Percentiles rank a stretch among this genome's conserved stretches.
Evolutionary conservation across 129 eudicot genomes (phyloP).

Genomic region (Sambucus nigra): DNA sequence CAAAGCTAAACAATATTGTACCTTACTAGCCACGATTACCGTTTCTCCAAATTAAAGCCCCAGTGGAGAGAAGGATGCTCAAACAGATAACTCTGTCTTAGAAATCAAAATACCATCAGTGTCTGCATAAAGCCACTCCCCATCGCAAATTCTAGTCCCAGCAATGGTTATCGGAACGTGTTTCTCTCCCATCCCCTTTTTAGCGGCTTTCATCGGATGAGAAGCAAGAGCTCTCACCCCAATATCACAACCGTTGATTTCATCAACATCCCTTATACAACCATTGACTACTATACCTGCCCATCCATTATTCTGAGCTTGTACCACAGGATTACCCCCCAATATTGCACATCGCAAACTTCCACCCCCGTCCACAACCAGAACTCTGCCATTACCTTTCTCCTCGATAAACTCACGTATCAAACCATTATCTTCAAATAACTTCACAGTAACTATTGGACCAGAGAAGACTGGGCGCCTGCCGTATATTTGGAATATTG

Average conservation of each 20-base stretch:
- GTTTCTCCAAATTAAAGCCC: no score
- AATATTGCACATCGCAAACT: not conserved
- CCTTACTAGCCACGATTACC: not conserved
- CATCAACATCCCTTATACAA: not conserved
- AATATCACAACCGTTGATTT: constrained; percentile 2
- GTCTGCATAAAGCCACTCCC: constrained; percentile 3
- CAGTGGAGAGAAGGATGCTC: not conserved
- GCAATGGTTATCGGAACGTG: not conserved
- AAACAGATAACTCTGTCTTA: not conserved
- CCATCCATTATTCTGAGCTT: constrained; percentile 5
- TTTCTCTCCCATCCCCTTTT: constrained; percentile 2
- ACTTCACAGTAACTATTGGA: not conserved
- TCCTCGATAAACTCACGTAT: not conserved
- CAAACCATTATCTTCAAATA: constrained; percentile 4
- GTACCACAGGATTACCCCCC: constrained; percentile 1
- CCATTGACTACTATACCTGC: constrained; percentile 5
- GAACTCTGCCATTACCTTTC: constrained; percentile 6
- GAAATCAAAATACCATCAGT: constrained; percentile 4
- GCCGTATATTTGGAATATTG: constrained; percentile 4
- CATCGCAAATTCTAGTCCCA: constrained; percentile 1
- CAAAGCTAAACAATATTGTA: not conserved
- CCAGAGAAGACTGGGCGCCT: not conserved
- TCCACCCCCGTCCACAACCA: constrained; percentile 5
- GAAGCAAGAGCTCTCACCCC: constrained; percentile 2
- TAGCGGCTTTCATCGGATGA: not conserved